Conservation (phyloP, 2,329 filamentous ascomycete species). For the Neofusicoccum kwambonambiense region DNA sequence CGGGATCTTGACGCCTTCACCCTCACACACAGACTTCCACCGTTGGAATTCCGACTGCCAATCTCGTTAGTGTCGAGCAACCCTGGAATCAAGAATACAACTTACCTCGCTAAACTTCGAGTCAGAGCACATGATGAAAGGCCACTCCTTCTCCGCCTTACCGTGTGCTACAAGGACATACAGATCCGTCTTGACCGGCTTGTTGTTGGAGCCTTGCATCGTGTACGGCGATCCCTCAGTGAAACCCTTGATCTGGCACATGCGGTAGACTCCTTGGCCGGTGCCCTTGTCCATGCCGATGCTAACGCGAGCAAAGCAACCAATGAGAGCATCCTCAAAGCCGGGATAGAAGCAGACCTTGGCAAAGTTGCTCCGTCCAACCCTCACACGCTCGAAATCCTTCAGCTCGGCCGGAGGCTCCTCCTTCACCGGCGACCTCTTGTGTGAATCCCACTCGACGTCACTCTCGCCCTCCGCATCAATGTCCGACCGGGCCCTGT, state of each 20-base stretch:
- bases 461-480: conserved; percentile 73
- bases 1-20: conserved; percentile 69
- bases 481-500: conserved; percentile 55
- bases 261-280: conserved; percentile 76
- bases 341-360: conserved; percentile 91
- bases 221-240: conserved; percentile 78
- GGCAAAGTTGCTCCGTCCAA: conserved; percentile 83
- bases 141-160: conserved; percentile 78
- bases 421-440: conserved; percentile 55
- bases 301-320: conserved; percentile 82
- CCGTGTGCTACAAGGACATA: conserved; percentile 82
- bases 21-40: conserved; percentile 69
- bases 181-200: conserved; percentile 78
- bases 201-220: conserved; percentile 70
- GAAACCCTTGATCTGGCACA: conserved; percentile 86
- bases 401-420: conserved; percentile 68
- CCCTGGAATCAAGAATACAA: not conserved
- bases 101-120: conserved; percentile 76
- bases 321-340: conserved; percentile 77
- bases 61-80: not conserved
- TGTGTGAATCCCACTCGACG: conserved; percentile 66
- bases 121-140: conserved; percentile 89
- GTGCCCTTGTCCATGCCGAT: conserved; percentile 74
- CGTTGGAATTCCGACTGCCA: conserved; percentile 72
- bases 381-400: conserved; percentile 80